phyloP scores from a whole-genome alignment of 768 basidiomycete genomes.

The Russula emetica region DNA sequence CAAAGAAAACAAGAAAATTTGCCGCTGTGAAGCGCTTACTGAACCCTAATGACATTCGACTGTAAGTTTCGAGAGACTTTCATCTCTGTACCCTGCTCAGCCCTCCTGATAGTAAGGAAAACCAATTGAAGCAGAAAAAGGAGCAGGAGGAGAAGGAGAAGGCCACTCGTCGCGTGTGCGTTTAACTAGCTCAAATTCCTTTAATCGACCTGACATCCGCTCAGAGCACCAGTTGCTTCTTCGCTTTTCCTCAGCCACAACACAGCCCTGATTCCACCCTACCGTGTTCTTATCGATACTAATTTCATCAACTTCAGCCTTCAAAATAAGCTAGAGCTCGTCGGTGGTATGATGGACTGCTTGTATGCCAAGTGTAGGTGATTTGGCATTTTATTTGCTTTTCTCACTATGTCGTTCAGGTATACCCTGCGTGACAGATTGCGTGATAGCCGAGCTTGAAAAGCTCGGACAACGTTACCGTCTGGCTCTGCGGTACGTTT shows the following conservation, averaged over 20 bases:
- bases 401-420: constrained; percentile 45
- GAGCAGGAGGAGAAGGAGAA: constrained; percentile 77
- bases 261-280: constrained; percentile 91
- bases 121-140: constrained; percentile 83
- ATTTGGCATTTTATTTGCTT: constrained; percentile 18
- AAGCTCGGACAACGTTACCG: constrained; percentile 95
- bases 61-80: constrained; percentile 51
- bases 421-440: constrained; percentile 98
- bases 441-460: constrained; percentile 97
- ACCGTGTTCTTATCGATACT: constrained; percentile 95
- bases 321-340: constrained; percentile 94
- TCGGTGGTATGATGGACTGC: constrained; percentile 99
- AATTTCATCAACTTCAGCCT: constrained; percentile 99
- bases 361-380: constrained; percentile 91
- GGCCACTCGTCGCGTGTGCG: constrained; percentile 74
- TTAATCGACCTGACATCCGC: constrained; percentile 9
- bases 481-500: constrained; percentile 80
- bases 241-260: constrained; percentile 95
- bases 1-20: constrained; percentile 93
- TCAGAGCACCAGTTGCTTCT: constrained; percentile 79
- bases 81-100: background rate
- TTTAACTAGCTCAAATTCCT: constrained; percentile 23
- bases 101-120: constrained; percentile 68
- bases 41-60: constrained; percentile 87
- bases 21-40: constrained; percentile 90